These are phyloP conservation scores for Ceratocystis cubensis DNA, from an alignment of 2,329 filamentous ascomycete species.

Conservation along the genomic window DNA sequence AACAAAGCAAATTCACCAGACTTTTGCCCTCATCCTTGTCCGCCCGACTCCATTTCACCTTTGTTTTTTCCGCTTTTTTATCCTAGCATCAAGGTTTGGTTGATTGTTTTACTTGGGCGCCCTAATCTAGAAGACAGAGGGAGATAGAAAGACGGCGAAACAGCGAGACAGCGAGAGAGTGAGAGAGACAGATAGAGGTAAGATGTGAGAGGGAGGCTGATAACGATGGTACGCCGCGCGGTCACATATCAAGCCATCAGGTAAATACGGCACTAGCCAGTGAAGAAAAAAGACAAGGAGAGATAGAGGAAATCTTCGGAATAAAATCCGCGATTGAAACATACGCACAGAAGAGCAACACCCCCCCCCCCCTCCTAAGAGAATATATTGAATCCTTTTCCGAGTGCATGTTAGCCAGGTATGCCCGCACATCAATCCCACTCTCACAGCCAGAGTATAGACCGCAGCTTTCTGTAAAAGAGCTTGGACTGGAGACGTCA, in stretches of 20 bases:
- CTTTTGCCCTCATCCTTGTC: too few relatives aligned
- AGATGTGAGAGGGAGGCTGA: neutral
- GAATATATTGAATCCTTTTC: constrained; percentile 11
- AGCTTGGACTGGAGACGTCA: constrained; percentile 8
- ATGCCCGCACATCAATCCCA: neutral
- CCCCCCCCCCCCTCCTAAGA: neutral
- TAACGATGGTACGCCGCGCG: neutral
- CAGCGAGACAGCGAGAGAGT: neutral
- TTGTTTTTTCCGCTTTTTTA: too few relatives aligned
- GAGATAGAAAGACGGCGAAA: too few relatives aligned
- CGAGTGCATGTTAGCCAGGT: neutral
- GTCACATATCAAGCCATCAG: neutral
- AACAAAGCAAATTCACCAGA: too few relatives aligned
- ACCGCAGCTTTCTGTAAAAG: neutral
- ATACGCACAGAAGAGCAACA: neutral
- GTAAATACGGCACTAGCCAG: constrained; percentile 3
- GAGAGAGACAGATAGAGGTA: neutral
- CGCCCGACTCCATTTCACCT: too few relatives aligned
- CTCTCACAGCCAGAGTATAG: neutral
- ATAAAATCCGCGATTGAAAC: neutral
- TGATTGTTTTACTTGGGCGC: too few relatives aligned
- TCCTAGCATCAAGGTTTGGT: too few relatives aligned
- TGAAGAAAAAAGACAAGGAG: neutral
- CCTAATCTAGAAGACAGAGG: too few relatives aligned
- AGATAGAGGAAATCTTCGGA: constrained; percentile 2